Evolutionary conservation across 805 yeast species (phyloP).

Genomic region (Yamadazyma endophytica): DNA sequence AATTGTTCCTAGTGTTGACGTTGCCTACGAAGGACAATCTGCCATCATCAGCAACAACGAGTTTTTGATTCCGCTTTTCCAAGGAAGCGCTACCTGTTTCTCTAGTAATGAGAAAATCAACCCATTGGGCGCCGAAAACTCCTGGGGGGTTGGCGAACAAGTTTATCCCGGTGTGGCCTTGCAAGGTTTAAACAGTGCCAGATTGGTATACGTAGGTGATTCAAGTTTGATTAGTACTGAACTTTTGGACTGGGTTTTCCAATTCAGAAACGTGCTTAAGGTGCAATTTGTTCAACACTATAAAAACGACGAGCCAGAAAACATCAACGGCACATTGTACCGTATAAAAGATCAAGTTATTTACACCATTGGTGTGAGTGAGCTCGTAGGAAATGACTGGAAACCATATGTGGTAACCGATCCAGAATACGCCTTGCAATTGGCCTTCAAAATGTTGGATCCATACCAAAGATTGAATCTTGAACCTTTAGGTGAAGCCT

Average conservation of each 20-base stretch:
- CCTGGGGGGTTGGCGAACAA: constrained; percentile 82
- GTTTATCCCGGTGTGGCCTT: constrained; percentile 71
- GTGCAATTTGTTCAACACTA: constrained; percentile 51
- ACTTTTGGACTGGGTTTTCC: constrained; percentile 64
- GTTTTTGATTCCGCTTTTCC: constrained; percentile 63
- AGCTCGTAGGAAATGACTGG: constrained; percentile 55
- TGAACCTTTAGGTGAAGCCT: constrained; percentile 35
- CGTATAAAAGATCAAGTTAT: constrained; percentile 69
- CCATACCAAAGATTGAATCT: constrained; percentile 87
- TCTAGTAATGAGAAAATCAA: constrained; percentile 42
- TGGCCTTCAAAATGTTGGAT: constrained; percentile 86
- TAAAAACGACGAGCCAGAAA: constrained; percentile 45
- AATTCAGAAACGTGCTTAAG: constrained; percentile 60
- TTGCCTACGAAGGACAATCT: constrained; percentile 48
- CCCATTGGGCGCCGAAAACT: constrained; percentile 39
- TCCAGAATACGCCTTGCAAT: constrained; percentile 59
- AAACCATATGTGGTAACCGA: constrained; percentile 46
- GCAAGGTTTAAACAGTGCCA: constrained; percentile 76
- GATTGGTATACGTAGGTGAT: constrained; percentile 81
- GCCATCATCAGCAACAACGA: constrained; percentile 70
- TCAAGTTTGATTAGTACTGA: constrained; percentile 41
- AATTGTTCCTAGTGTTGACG: constrained; percentile 14
- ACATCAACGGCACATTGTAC: constrained; percentile 43
- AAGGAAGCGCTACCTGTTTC: constrained; percentile 63
- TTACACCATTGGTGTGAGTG: constrained; percentile 50